Base-by-base conservation (phyloP, 441 rosid species). In the Manihot esculenta region DNA sequence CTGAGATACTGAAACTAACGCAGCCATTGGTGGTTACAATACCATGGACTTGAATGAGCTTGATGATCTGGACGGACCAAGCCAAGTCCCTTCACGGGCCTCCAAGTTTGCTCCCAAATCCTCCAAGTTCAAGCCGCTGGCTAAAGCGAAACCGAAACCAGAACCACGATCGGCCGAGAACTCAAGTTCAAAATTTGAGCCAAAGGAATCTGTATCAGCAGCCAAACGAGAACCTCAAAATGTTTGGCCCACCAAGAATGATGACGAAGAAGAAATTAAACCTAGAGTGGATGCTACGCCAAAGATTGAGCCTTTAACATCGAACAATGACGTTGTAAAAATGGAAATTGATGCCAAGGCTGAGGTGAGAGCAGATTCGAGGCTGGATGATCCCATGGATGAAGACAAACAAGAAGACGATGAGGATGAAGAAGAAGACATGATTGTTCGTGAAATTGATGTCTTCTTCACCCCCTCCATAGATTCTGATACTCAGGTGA, bases 391-490 rank as follows among this genome's bases (percentile, higher is more conserved):
- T 51, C 24, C 78, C 30, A 73, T 80, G 85, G 87, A 79, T 17
- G 84, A 75, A 77, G 89, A 77, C 33, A 74, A 49, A 35, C 41
- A 10, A 3, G 72, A 26, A 53, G 71, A 47, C 15, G 42, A 18
- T 38, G 71, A 62, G 3, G 81, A 72, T 56, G 71, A 33, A 41
- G 79, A 74, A 21, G 80, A 82, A 62, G 97, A 90, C 44, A 84
- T 78, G 83, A 84, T 94, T 80, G 97, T 94, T 83, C 94, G 97
- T 5, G 96, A 90, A 80, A 88, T 94, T 33, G 96, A 94, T 26
- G 97, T 94, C 64, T 90, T 71, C 84, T 84, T 85, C 56, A 86
- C 84, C 60, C 95, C 97, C 0, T 85, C 89, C 17, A 62, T 86
- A 7, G 88, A 79, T 51, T 53, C 82, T 18, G 69, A 81, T 18